A percentile compares a stretch with the other conserved stretches of the same genome.
phyloP scores from a whole-genome alignment of 345 rosid species.

The Excoecaria cochinchinensis region DNA sequence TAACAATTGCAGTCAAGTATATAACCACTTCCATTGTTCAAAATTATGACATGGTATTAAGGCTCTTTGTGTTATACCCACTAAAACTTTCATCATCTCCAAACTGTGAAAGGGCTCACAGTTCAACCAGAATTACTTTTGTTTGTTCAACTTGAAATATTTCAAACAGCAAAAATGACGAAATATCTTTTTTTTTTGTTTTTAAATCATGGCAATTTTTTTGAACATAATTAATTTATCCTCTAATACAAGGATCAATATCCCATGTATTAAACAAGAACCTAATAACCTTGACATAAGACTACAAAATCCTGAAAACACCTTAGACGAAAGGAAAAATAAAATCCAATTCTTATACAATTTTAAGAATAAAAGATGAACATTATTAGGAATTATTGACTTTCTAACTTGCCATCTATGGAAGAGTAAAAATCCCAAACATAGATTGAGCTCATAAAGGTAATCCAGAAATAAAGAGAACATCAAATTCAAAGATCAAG shows the following conservation, averaged over 20 bases:
- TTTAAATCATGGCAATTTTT: not conserved
- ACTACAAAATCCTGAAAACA: slow-evolving; percentile 1
- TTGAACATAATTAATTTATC: not conserved
- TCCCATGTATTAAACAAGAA: slow-evolving; percentile 4
- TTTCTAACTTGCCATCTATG: not conserved
- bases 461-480: not conserved
- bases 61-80: not conserved
- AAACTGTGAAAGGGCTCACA: not conserved
- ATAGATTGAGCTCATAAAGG: not conserved
- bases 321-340: not conserved
- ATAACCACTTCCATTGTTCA: not conserved
- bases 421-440: slow-evolving; percentile 1
- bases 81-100: not conserved
- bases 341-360: not conserved
- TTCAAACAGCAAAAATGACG: not conserved
- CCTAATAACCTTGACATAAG: not conserved
- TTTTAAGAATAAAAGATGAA: not conserved
- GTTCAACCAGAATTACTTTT: not conserved
- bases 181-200: not conserved
- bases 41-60: not conserved
- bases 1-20: not conserved
- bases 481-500: not conserved
- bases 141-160: not conserved
- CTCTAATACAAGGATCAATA: not conserved
- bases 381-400: not conserved